phyloP scores from a whole-genome alignment of 768 basidiomycete species.

The Phallus indusiatus region DNA sequence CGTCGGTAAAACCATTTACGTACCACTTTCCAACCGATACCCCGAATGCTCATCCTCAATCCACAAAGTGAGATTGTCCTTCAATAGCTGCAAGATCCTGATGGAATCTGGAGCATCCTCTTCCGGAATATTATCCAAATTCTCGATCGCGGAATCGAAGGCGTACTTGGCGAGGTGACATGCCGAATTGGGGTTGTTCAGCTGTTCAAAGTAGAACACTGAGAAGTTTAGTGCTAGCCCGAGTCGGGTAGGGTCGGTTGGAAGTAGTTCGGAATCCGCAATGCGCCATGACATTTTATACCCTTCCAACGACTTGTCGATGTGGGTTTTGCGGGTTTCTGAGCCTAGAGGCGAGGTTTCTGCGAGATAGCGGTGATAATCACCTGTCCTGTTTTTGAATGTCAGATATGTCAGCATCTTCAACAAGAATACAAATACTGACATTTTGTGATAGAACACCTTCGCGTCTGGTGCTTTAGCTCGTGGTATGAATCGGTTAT shows the following conservation, averaged over 20 bases:
- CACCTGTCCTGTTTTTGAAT: slow-evolving; percentile 55
- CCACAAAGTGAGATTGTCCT: slow-evolving; percentile 84
- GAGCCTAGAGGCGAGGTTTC: slow-evolving; percentile 77
- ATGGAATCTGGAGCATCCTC: slow-evolving; percentile 65
- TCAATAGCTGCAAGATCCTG: slow-evolving; percentile 72
- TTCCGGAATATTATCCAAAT: slow-evolving; percentile 47
- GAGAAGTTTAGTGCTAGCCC: slow-evolving; percentile 88
- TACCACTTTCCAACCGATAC: too few relatives aligned
- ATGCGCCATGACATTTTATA: slow-evolving; percentile 85
- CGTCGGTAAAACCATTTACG: too few relatives aligned
- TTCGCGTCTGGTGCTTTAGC: slow-evolving; percentile 72
- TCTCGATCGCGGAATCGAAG: slow-evolving; percentile 80
- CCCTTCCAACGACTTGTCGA: slow-evolving; percentile 68
- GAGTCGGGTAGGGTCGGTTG: slow-evolving; percentile 78
- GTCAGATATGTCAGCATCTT: slow-evolving; percentile 11
- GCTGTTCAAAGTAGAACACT: slow-evolving; percentile 89
- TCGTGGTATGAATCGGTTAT: slow-evolving; percentile 47
- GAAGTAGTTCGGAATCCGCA: slow-evolving; percentile 60
- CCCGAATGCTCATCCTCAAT: slow-evolving; percentile 38
- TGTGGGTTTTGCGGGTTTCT: slow-evolving; percentile 57
- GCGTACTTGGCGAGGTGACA: slow-evolving; percentile 88
- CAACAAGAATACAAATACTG: slow-evolving; percentile 19
- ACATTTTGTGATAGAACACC: slow-evolving; percentile 90
- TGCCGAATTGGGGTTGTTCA: slow-evolving; percentile 75
- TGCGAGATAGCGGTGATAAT: slow-evolving; percentile 86